phyloP scores from a whole-genome alignment of 2,329 filamentous ascomycete genomes.

The Aspergillus novoparasiticus region DNA sequence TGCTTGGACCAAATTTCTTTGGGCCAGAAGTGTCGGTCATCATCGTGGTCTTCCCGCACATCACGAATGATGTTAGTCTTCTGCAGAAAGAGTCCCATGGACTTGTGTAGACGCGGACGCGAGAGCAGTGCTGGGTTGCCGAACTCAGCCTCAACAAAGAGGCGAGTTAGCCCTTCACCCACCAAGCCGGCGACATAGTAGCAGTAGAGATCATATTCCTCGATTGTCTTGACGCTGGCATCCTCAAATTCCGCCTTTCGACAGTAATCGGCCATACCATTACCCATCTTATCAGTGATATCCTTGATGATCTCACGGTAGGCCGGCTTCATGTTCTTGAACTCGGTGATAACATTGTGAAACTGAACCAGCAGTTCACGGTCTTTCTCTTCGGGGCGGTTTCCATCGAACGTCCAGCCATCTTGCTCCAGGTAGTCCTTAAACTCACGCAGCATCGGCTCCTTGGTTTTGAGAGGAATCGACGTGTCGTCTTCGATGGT shows the following conservation, averaged over 20 bases:
- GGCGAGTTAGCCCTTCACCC: conserved; percentile 84
- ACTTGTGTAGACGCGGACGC: conserved; percentile 79
- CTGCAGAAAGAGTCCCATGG: conserved; percentile 96
- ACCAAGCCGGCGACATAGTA: conserved; percentile 99
- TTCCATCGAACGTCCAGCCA: conserved; percentile 87
- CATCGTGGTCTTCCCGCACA: conserved; percentile 83
- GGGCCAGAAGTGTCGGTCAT: conserved; percentile 90
- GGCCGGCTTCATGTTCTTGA: conserved; percentile 80
- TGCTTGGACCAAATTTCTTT: conserved; percentile 97
- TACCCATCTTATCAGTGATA: conserved; percentile 92
- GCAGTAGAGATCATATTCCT: conserved; percentile 95
- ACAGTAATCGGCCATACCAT: conserved; percentile 97
- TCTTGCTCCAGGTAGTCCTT: conserved; percentile 75
- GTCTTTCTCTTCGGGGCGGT: conserved; percentile 91
- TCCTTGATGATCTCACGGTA: conserved; percentile 89
- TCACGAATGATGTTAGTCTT: conserved; percentile 99
- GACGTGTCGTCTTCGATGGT: conserved; percentile 99
- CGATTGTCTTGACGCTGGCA: conserved; percentile 77
- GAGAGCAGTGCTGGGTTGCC: conserved; percentile 83
- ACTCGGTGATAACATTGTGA: conserved; percentile 80
- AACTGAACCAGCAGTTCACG: conserved; percentile 90
- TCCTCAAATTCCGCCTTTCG: conserved; percentile 79
- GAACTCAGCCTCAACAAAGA: conserved; percentile 85
- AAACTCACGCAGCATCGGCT: conserved; percentile 82
- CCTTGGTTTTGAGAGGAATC: conserved; percentile 76